These are phyloP conservation scores for Plasmodium gonderi DNA, from an alignment of 169 alveolate genomes.

Conservation along the genomic window DNA sequence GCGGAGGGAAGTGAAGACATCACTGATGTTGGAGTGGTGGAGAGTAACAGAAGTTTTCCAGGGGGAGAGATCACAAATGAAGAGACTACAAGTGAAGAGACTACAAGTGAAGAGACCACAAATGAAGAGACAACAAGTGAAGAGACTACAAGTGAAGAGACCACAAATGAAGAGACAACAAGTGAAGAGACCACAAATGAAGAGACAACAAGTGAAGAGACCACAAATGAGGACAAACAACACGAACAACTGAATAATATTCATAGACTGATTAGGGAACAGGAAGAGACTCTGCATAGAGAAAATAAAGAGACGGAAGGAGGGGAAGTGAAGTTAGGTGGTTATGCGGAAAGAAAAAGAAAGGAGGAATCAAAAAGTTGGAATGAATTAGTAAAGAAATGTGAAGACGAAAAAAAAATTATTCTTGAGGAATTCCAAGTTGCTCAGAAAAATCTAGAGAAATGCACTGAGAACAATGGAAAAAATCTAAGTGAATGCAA, in stretches of 20 bases:
- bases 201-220: background rate
- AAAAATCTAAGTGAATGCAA: background rate
- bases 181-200: background rate
- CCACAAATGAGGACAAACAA: background rate
- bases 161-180: background rate
- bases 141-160: background rate
- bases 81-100: background rate
- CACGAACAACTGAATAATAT: background rate
- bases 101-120: background rate
- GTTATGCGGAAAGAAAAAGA: background rate
- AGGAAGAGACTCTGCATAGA: background rate
- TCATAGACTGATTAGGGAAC: background rate
- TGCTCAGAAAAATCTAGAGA: conserved; percentile 2
- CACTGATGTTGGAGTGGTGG: background rate
- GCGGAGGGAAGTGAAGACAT: background rate
- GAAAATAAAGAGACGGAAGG: background rate
- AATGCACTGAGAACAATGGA: background rate
- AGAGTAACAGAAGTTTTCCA: background rate
- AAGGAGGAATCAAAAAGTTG: background rate
- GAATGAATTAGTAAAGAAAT: background rate
- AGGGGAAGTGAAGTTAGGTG: no score
- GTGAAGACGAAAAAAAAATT: conserved; percentile 14
- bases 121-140: background rate
- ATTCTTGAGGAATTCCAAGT: background rate
- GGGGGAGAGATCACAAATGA: background rate